Conservation (phyloP, 2,329 filamentous ascomycete species). For the Fusarium paranaense region DNA sequence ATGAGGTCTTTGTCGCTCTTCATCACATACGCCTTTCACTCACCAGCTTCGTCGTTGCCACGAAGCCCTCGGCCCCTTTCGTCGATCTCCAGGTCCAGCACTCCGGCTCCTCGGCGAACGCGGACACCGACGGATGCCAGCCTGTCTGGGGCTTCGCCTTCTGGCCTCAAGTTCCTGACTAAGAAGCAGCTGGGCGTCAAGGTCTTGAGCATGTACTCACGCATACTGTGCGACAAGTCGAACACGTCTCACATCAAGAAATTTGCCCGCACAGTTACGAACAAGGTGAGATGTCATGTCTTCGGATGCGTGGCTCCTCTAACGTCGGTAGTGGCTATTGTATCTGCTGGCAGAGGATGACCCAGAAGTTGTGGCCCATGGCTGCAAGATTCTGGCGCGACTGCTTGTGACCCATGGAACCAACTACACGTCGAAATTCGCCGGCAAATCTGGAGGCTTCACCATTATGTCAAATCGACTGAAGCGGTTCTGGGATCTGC, state of each 20-base stretch:
- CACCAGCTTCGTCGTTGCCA: constrained; percentile 59
- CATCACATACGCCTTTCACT: constrained; percentile 90
- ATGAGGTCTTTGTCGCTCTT: constrained; percentile 90
- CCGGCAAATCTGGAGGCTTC: constrained; percentile 86
- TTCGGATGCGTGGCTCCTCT: neutral
- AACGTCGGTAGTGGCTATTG: constrained; percentile 77
- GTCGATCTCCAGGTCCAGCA: constrained; percentile 54
- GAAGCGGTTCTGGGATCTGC: constrained; percentile 88
- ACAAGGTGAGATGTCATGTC: constrained; percentile 72
- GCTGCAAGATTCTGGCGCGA: constrained; percentile 84
- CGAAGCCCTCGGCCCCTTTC: constrained; percentile 63
- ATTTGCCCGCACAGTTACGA: constrained; percentile 94
- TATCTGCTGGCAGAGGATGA: constrained; percentile 92
- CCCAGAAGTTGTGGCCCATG: constrained; percentile 82
- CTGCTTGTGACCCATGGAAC: constrained; percentile 86
- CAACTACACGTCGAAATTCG: constrained; percentile 86
- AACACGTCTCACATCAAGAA: constrained; percentile 79
- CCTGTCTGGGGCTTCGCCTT: constrained; percentile 45
- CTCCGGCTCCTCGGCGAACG: constrained; percentile 53
- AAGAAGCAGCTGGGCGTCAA: constrained; percentile 79
- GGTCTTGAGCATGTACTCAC: constrained; percentile 81
- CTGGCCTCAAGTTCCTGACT: constrained; percentile 58
- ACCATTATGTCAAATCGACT: constrained; percentile 84
- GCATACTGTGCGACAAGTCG: constrained; percentile 79
- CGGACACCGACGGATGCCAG: constrained; percentile 51